phyloP scores from a whole-genome alignment of 2,329 filamentous ascomycete genomes.

The Microdochium trichocladiopsis region DNA sequence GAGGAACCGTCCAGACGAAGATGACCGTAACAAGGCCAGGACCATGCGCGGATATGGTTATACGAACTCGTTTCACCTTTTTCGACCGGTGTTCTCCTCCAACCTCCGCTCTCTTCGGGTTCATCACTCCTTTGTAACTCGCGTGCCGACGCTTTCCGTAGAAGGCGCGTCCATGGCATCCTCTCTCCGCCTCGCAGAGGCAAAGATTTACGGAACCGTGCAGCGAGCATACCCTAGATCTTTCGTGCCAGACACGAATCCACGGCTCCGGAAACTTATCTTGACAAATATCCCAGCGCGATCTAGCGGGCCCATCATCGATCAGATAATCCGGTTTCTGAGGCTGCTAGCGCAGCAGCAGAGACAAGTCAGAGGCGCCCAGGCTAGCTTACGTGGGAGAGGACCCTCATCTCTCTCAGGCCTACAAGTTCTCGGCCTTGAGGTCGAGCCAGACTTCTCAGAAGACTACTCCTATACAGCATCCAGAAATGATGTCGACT shows the following conservation, averaged over 20 bases:
- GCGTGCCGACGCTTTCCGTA: slow-evolving; percentile 36
- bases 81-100: slow-evolving; percentile 45
- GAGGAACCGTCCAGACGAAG: slow-evolving; percentile 3
- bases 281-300: slow-evolving; percentile 47
- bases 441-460: slow-evolving; percentile 40
- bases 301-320: slow-evolving; percentile 41
- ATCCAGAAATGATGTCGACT: slow-evolving; percentile 27
- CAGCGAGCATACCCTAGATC: slow-evolving; percentile 37
- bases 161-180: slow-evolving; percentile 26
- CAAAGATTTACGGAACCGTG: slow-evolving; percentile 30
- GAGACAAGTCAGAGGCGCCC: slow-evolving; percentile 27
- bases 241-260: slow-evolving; percentile 49
- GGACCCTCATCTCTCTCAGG: slow-evolving; percentile 38
- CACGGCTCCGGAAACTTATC: slow-evolving; percentile 43
- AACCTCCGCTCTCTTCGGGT: slow-evolving; percentile 45
- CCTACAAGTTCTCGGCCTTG: slow-evolving; percentile 45
- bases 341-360: slow-evolving; percentile 41
- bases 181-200: slow-evolving; percentile 36
- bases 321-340: slow-evolving; percentile 40
- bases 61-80: slow-evolving; percentile 35
- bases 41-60: slow-evolving; percentile 31
- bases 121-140: slow-evolving; percentile 55
- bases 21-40: slow-evolving; percentile 17
- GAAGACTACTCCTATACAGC: slow-evolving; percentile 24
- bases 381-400: slow-evolving; percentile 16